A percentile compares a stretch with the other conserved stretches of the same genome.
Evolutionary conservation across 768 basidiomycete genomes (phyloP).

Genomic region (Suillus variegatus): DNA sequence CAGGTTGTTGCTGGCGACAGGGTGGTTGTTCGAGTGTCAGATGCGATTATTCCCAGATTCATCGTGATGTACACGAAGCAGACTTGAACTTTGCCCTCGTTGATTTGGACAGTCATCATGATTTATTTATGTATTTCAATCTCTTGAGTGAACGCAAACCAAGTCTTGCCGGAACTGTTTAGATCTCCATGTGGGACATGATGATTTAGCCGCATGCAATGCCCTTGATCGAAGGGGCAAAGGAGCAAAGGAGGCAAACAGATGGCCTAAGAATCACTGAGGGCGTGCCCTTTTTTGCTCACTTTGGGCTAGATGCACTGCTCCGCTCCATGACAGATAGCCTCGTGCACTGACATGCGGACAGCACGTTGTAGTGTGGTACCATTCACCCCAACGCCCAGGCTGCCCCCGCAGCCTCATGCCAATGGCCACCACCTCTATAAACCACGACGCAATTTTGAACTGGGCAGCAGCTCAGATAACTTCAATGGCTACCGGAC

Average conservation of each 20-base stretch:
- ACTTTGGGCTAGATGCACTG: not conserved
- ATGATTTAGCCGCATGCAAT: not conserved
- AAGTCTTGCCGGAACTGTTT: not conserved
- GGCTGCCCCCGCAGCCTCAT: conserved; percentile 2
- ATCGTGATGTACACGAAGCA: conserved; percentile 58
- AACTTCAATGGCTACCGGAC: conserved; percentile 26
- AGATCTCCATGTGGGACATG: not conserved
- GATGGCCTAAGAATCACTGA: not conserved
- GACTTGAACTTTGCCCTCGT: conserved; percentile 15
- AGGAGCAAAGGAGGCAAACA: not conserved
- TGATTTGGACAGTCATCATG: not conserved
- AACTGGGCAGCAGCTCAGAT: conserved; percentile 5
- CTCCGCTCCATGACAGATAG: not conserved
- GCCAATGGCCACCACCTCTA: conserved; percentile 4
- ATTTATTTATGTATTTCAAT: not conserved
- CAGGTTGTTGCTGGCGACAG: conserved; percentile 50
- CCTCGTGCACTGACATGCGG: conserved; percentile 5
- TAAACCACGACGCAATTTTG: conserved; percentile 4
- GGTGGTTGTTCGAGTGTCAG: conserved; percentile 53
- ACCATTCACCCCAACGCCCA: not conserved
- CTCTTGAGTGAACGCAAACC: not conserved
- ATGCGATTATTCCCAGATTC: conserved; percentile 59
- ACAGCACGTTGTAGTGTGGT: not conserved
- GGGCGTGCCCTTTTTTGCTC: not conserved
- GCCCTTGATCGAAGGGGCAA: not conserved